These are phyloP conservation scores for Mortierella polycephala DNA, from an alignment of 371 early-diverging fungal species.

Conservation along the genomic window DNA sequence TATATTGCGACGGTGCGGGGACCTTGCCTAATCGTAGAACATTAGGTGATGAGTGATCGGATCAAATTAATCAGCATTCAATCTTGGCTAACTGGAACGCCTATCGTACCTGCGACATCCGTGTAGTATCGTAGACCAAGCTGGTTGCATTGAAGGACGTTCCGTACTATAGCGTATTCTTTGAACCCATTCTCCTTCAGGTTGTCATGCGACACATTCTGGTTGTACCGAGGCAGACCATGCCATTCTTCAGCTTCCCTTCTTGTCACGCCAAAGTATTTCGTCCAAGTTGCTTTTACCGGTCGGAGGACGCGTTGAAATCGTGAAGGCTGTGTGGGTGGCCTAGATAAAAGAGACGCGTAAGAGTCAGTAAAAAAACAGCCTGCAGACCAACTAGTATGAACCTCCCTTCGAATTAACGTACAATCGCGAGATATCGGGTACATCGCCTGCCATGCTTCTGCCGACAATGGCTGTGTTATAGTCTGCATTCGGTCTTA, in stretches of 20 bases:
- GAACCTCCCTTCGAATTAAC: not conserved
- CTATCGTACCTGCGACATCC: slow-evolving; percentile 73
- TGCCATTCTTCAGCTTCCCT: slow-evolving; percentile 54
- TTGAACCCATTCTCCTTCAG: slow-evolving; percentile 59
- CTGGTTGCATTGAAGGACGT: slow-evolving; percentile 70
- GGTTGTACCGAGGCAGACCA: slow-evolving; percentile 55
- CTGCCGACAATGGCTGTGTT: slow-evolving; percentile 47
- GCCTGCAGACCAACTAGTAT: too few species aligned
- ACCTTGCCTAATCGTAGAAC: slow-evolving; percentile 59
- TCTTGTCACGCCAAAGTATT: slow-evolving; percentile 29
- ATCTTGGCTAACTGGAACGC: not conserved
- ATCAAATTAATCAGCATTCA: not conserved
- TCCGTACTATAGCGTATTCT: slow-evolving; percentile 82
- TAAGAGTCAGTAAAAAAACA: not conserved
- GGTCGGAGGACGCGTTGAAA: slow-evolving; percentile 6
- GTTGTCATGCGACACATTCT: slow-evolving; percentile 33
- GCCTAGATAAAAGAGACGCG: slow-evolving; percentile 9
- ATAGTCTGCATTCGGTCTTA: slow-evolving; percentile 78
- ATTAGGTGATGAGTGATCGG: not conserved
- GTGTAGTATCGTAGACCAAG: slow-evolving; percentile 73
- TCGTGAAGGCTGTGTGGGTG: slow-evolving; percentile 20
- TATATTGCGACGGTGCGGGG: slow-evolving; percentile 48
- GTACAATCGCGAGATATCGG: slow-evolving; percentile 35
- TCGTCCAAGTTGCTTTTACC: slow-evolving; percentile 29
- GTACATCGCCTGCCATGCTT: slow-evolving; percentile 26